A percentile compares a stretch with the other conserved stretches of the same genome.
These are phyloP conservation scores for Pleurotus sapidus DNA, from an alignment of 768 basidiomycete genomes.

Conservation along the genomic window DNA sequence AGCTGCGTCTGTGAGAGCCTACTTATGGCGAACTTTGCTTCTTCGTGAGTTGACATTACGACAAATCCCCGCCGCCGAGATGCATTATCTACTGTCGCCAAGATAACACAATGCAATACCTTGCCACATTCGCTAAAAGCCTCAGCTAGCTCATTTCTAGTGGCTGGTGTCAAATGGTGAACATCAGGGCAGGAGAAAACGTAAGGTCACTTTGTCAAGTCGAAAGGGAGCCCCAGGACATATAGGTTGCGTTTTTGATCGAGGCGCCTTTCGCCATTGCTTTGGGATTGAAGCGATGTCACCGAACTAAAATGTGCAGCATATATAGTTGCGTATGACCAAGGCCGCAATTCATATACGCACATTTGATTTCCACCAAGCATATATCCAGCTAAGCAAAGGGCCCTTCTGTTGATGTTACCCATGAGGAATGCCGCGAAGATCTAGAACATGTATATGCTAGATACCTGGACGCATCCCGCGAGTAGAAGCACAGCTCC, in stretches of 20 bases:
- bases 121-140: slow-evolving; percentile 65
- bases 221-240: slow-evolving; percentile 80
- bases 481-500: slow-evolving; percentile 51
- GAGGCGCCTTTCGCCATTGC: slow-evolving; percentile 21
- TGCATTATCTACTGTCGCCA: slow-evolving; percentile 81
- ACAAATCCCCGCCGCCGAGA: slow-evolving; percentile 82
- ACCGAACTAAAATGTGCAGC: neutral
- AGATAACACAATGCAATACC: slow-evolving; percentile 74
- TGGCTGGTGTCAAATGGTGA: neutral
- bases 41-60: slow-evolving; percentile 73
- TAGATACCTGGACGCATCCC: slow-evolving; percentile 49
- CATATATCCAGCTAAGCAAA: slow-evolving; percentile 64
- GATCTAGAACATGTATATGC: neutral
- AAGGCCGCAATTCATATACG: slow-evolving; percentile 21
- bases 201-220: slow-evolving; percentile 63
- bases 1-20: slow-evolving; percentile 65
- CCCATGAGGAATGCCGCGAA: neutral
- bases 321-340: neutral
- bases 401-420: slow-evolving; percentile 48
- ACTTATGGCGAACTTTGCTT: slow-evolving; percentile 69
- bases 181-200: neutral
- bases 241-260: slow-evolving; percentile 79
- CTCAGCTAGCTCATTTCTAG: slow-evolving; percentile 53
- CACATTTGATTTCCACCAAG: slow-evolving; percentile 55
- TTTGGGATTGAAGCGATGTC: slow-evolving; percentile 11